Percentiles rank a stretch among this genome's conserved stretches.
phyloP scores from a whole-genome alignment of 306 rosid species.

The Leucaena leucocephala region DNA sequence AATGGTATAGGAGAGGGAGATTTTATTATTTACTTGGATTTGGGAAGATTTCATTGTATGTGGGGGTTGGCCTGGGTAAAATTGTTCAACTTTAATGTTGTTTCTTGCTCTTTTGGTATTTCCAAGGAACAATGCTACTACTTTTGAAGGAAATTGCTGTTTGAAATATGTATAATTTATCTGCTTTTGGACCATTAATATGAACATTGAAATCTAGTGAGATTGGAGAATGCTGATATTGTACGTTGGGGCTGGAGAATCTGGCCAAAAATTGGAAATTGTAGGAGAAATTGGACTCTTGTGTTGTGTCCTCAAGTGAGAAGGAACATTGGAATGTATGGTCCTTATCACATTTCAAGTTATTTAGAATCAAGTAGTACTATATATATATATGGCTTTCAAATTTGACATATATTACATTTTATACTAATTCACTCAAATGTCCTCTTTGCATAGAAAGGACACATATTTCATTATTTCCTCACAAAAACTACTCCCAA shows the following conservation, averaged over 20 bases:
- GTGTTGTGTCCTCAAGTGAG: conserved; percentile 36
- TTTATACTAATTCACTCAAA: conserved; percentile 9
- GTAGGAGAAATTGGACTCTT: conserved; percentile 16
- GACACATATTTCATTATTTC: background rate
- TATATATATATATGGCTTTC: conserved; percentile 9
- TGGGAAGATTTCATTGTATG: conserved; percentile 20
- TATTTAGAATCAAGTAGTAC: conserved; percentile 9
- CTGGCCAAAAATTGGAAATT: conserved; percentile 40
- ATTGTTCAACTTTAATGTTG: conserved; percentile 29
- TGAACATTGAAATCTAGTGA: conserved; percentile 8
- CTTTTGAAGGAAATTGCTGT: conserved; percentile 20
- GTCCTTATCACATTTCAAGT: conserved; percentile 36
- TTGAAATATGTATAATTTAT: background rate
- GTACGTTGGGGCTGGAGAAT: conserved; percentile 29
- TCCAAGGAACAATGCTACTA: conserved; percentile 22
- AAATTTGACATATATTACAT: conserved; percentile 1
- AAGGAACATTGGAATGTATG: conserved; percentile 33
- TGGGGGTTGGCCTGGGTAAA: background rate
- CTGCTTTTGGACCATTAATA: conserved; percentile 12
- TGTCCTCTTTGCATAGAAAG: background rate
- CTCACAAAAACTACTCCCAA: background rate
- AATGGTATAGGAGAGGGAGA: conserved; percentile 51
- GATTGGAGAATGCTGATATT: conserved; percentile 28
- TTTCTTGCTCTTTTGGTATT: conserved; percentile 17
- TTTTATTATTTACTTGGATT: conserved; percentile 38